Percentiles rank a stretch among this genome's conserved stretches.
These are phyloP conservation scores for Hemileccinum rubropunctum DNA, from an alignment of 768 basidiomycete genomes.

Conservation along the genomic window DNA sequence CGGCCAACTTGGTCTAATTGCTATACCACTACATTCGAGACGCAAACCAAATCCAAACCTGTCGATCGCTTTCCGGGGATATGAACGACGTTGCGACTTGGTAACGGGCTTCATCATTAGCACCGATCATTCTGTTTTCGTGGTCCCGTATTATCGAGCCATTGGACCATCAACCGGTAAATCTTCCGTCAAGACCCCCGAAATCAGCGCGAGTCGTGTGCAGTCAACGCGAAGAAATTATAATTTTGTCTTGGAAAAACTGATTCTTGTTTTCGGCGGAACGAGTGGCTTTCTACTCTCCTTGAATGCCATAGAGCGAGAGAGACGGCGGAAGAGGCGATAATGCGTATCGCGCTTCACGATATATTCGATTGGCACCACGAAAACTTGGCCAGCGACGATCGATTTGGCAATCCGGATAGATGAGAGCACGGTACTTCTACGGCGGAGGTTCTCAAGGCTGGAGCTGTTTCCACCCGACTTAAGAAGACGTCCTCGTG, in stretches of 20 bases:
- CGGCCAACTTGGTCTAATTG: conserved; percentile 2
- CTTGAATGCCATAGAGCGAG: neutral
- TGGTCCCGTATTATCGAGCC: conserved; percentile 29
- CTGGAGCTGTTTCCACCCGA: conserved; percentile 7
- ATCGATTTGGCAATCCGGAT: conserved; percentile 13
- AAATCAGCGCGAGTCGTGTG: conserved; percentile 24
- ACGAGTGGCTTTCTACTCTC: neutral
- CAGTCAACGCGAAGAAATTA: neutral
- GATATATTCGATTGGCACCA: neutral
- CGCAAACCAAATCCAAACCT: conserved; percentile 1
- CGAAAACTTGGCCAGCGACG: conserved; percentile 2
- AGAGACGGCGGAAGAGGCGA: conserved; percentile 10
- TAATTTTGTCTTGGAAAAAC: neutral
- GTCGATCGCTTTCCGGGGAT: conserved; percentile 23
- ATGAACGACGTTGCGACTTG: conserved; percentile 12
- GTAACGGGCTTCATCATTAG: conserved; percentile 30
- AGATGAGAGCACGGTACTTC: conserved; percentile 5
- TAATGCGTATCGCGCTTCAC: conserved; percentile 16
- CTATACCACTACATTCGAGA: conserved; percentile 3
- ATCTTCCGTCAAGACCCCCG: conserved; percentile 19
- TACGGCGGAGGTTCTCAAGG: conserved; percentile 17
- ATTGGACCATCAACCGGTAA: conserved; percentile 1
- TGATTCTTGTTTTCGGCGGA: neutral
- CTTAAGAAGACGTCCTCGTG: conserved; percentile 25
- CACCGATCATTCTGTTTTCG: conserved; percentile 25